Percentiles rank a stretch among this genome's conserved stretches.
Conservation (phyloP, 2,329 filamentous ascomycete species). For the Acarospora socialis region DNA sequence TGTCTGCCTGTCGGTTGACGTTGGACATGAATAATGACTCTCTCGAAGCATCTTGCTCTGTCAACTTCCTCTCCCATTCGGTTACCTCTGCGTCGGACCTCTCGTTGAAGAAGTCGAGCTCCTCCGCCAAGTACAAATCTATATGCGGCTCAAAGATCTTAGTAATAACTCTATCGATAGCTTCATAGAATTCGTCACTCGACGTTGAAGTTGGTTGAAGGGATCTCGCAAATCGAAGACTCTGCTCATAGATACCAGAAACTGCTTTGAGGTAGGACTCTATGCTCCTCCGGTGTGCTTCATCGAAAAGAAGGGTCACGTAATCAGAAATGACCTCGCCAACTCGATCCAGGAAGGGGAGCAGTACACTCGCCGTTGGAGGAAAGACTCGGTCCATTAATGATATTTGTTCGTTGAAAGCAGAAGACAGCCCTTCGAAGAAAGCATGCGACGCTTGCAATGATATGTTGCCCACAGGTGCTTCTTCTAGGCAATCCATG, state of each 20-base stretch:
- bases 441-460: constrained; percentile 70
- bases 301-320: constrained; percentile 70
- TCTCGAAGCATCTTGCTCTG: constrained; percentile 75
- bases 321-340: constrained; percentile 74
- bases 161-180: constrained; percentile 52
- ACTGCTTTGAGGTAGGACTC: constrained; percentile 73
- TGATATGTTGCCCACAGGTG: constrained; percentile 51
- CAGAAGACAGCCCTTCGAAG: constrained; percentile 58
- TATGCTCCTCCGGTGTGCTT: constrained; percentile 62
- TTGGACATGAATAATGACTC: constrained; percentile 96
- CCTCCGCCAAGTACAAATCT: constrained; percentile 85
- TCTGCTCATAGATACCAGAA: constrained; percentile 77
- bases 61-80: constrained; percentile 82
- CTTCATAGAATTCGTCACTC: constrained; percentile 45
- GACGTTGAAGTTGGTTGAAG: constrained; percentile 48
- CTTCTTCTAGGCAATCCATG: constrained; percentile 65
- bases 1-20: constrained; percentile 85
- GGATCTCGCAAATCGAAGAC: constrained; percentile 52
- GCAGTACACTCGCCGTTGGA: constrained; percentile 53
- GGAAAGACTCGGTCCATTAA: constrained; percentile 77
- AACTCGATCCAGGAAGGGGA: constrained; percentile 66
- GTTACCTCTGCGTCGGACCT: constrained; percentile 63
- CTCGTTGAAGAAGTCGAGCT: constrained; percentile 70
- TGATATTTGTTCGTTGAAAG: constrained; percentile 67
- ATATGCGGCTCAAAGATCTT: constrained; percentile 80